Percentiles rank a stretch among this genome's conserved stretches.
Conservation (phyloP, 1,284 basidiomycete species). For the Boletus smithii region DNA sequence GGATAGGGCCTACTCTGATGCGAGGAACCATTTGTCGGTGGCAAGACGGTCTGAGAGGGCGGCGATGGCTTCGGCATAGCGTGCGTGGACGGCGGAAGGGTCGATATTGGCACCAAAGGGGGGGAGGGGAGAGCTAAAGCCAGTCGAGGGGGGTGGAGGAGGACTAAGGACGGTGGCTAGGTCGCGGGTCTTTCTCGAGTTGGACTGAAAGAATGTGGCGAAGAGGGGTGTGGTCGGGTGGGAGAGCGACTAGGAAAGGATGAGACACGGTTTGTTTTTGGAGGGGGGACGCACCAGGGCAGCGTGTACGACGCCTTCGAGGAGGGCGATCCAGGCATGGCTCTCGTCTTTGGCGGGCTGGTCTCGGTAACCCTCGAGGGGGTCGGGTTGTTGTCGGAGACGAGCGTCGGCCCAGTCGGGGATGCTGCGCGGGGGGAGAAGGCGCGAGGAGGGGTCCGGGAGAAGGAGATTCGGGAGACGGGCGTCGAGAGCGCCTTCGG, state of each 20-base stretch:
- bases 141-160: slow-evolving; percentile 66
- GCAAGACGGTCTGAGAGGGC: slow-evolving; percentile 71
- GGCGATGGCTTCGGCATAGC: slow-evolving; percentile 68
- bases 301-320: slow-evolving; percentile 72
- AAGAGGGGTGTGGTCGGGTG: slow-evolving; percentile 44
- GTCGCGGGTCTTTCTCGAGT: slow-evolving; percentile 30
- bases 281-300: slow-evolving; percentile 53
- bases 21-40: slow-evolving; percentile 74
- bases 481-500: slow-evolving; percentile 63
- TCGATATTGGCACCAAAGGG: slow-evolving; percentile 57
- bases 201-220: slow-evolving; percentile 36
- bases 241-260: slow-evolving; percentile 41
- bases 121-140: slow-evolving; percentile 59
- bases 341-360: slow-evolving; percentile 63
- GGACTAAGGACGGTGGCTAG: slow-evolving; percentile 51
- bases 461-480: slow-evolving; percentile 66
- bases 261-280: background rate
- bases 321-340: slow-evolving; percentile 71
- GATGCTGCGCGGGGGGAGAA: slow-evolving; percentile 63
- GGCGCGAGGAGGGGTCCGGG: slow-evolving; percentile 42
- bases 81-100: slow-evolving; percentile 44
- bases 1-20: slow-evolving; percentile 54
- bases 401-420: slow-evolving; percentile 65
- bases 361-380: slow-evolving; percentile 65
- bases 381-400: slow-evolving; percentile 40